Conservation (phyloP, 2,329 filamentous ascomycete genomes). For the Talaromyces sp. region DNA sequence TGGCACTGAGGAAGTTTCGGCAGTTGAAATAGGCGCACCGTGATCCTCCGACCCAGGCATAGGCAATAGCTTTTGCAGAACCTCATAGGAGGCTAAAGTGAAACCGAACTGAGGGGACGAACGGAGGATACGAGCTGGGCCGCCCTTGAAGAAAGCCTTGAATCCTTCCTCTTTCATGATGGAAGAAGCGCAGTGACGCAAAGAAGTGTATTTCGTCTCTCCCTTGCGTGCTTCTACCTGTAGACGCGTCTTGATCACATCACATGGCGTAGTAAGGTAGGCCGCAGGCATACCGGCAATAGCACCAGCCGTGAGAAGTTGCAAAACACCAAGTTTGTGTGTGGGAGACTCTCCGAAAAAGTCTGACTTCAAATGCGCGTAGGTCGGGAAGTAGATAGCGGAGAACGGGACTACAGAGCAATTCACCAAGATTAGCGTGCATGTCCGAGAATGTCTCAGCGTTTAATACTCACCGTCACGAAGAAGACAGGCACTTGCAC, state of each 20-base stretch:
- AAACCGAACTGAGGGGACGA: constrained; percentile 98
- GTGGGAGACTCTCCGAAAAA: constrained; percentile 83
- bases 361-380: constrained; percentile 89
- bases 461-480: constrained; percentile 57
- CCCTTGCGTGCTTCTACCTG: constrained; percentile 97
- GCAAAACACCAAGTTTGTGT: constrained; percentile 83
- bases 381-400: constrained; percentile 97
- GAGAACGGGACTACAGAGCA: constrained; percentile 93
- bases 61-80: constrained; percentile 75
- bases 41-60: constrained; percentile 58
- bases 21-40: constrained; percentile 50
- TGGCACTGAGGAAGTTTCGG: constrained; percentile 59
- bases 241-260: constrained; percentile 97
- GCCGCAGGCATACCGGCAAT: constrained; percentile 89
- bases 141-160: constrained; percentile 97
- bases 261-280: constrained; percentile 94
- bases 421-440: constrained; percentile 19
- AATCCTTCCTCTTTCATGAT: constrained; percentile 90
- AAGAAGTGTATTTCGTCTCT: constrained; percentile 77
- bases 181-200: constrained; percentile 78
- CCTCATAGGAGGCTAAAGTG: constrained; percentile 90
- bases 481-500: constrained; percentile 85
- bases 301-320: constrained; percentile 89
- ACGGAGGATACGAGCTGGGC: constrained; percentile 87
- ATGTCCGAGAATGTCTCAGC: constrained; percentile 11